Evolutionary conservation across 768 basidiomycete genomes (phyloP), one percentile per base, ranked within the genome.

Genomic region (Tricholoma terreum): DNA sequence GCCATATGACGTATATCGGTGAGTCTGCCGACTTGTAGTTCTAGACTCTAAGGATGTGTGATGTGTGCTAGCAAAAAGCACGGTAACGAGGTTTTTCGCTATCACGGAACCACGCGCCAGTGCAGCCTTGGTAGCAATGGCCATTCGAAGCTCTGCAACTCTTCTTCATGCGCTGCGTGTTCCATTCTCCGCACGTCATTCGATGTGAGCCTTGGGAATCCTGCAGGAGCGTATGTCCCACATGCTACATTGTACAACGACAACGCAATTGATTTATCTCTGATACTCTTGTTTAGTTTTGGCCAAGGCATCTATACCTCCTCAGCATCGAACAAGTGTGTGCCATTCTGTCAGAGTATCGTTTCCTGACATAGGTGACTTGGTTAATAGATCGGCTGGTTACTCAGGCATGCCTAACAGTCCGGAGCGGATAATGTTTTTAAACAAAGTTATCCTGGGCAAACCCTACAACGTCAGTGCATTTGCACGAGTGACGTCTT

Each of bases 111-210:
- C 10, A 15, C 42, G 8, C 65, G 66, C 34, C 55, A 63, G 21
- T 71, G 70, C 51, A 50, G 58, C 9, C 55, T 69, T 30, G 70
- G 69, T 4, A 62, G 64, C 48, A 52, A 65, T 22, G 70, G 67
- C 8, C 58, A 60, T 22, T 55, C 60, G 34, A 50, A 59, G 10
- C 62, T 64, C 1, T 71, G 70, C 34, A 40, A 45, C 27, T 58
- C 61, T 3, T 56, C 33, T 12, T 55, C 50, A n/a, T 71, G 70
- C 52, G 35, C 55, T 12, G 36, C 67, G 19, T 71, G 70, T 56
- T 58, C 55, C 46, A 46, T 69, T 48, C 50, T 57, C 35, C 45
- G 36, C 36, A 53, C 50, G 17, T 57, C 56, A 7, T 57, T 57
- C 36, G 7, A 57, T 40, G 56, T 57, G 35, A 57, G 15, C 38